Evolutionary conservation across 2,329 filamentous ascomycete genomes (phyloP), one percentile per base, ranked within the genome.

Genomic region (Aspergillus pseudonomiae): DNA sequence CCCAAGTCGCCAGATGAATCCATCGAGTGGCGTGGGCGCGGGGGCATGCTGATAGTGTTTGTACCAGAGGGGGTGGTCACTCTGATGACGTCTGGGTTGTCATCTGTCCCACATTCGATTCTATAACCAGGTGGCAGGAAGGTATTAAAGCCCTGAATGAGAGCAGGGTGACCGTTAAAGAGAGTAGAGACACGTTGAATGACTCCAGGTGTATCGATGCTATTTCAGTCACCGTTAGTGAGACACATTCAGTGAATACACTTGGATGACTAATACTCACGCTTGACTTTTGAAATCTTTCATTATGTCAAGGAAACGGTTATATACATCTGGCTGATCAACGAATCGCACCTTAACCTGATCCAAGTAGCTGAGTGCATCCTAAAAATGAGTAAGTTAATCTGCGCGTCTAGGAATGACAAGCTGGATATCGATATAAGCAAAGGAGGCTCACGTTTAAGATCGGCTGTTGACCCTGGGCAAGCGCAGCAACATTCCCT

Each of bases 261-360:
- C 30, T 28, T 59, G 24, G 39, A 55, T 64, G 60, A 32, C 50
- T 46, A 50, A 54, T 61, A 85, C 91, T 81, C 83, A 94, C 87
- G 94, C 93, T 80, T 97, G 94, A 72, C 93, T 97, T 80, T 99
- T 99, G 78, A 99, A 99, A 72, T 99, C 95, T 75, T 99, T 99
- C 95, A 99, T 99, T 56, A 99, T 99, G 71, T 99, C 95, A 53
- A 99, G 82, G 72, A 99, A 98, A 43, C 92, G 86, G 74, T 98
- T 98, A 74, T 99, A 99, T 0, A 99, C 95, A 77, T 98, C 94
- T 4, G 95, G 94, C 70, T 97, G 93, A 67, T 98, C 94, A 65
- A 93, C 91, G 71, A 99, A 99, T 74, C 97, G 94, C 32, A 98
- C 94, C 79, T 99, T 99, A 67, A 99, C 95, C 78, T 98, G 95